Evolutionary conservation across 2,329 filamentous ascomycete genomes (phyloP), one percentile per base, ranked within the genome.

Genomic region (Neocatenulostroma microsporum): DNA sequence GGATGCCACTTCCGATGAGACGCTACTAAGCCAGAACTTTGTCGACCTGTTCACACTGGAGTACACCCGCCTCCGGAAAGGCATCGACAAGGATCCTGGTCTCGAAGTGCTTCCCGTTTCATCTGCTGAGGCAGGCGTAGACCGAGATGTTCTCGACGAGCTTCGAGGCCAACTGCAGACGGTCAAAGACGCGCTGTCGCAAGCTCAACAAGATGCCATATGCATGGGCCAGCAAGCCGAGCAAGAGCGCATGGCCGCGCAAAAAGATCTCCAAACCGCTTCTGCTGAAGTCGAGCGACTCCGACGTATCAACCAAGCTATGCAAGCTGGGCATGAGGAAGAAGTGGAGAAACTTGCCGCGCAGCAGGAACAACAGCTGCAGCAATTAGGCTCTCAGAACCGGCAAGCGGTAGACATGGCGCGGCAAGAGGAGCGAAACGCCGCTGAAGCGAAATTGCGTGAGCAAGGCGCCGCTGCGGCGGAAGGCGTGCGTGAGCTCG

Each of bases 11-110:
- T 17, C 21, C 8, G 20, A 24, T 9, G 31, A n/a, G 12, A 41
- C 46, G 18, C 35, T 51, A 10, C 91, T 96, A 46, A 87, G 94
- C 49, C 72, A 76, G 30, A 76, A 76, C 0, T 96, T 95, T 60
- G 79, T 98, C 37, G 84, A 95, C 42, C 94, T 96, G 53, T 76
- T 95, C 52, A 95, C 95, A 55, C 88, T 96, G 54, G 94, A 94
- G 56, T 96, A 93, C 57, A 89, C 84, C 52, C 81, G 88, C 7
- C 66, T 95, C 40, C 68, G 82, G 25, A 78, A 86, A 44, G 84
- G 86, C 11, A 84, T 98, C 50, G 91, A 98, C 61, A 80, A 89
- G 42, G 85, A 94, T 44, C 91, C 91, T 1, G 85, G 81, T 1
- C 69, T 93, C 42, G 91, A 98, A 57, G 80, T 93, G 18, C 82